Base-by-base conservation (phyloP, 148 eudicot genomes). In the Selenicereus undatus region DNA sequence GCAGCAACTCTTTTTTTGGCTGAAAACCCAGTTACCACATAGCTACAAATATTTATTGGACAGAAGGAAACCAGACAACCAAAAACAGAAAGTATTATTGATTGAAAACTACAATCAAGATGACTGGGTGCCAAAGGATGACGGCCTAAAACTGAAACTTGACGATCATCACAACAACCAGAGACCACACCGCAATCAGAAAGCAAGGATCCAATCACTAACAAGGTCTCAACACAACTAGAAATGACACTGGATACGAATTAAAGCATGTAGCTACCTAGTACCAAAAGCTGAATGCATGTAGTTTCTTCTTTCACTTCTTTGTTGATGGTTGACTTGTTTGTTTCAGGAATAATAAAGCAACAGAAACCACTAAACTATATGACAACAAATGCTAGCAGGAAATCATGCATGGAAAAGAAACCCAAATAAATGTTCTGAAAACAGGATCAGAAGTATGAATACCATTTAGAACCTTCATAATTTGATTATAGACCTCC, bases 381-480 rank as follows among this genome's bases (percentile, higher is more conserved):
- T 69, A 30, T 8, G 35, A 69, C 7, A 42, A 48, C n/a, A 65
- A 5, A 45, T 10, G 10, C 29, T 10, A 24, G 21, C 36, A 32
- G 64, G 12, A 29, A 72, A 45, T 2, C 20, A 30, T 24, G 11
- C 13, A 17, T 0, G 50, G 29, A 56, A 17, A 21, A 24, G 76
- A 36, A 58, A 24, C 0, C 20, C 42, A 21, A 66, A 54, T 22
- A 50, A 68, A 52, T 5, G 52, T 29, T 65, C 30, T 62, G 56
- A n/a, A 39, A 12, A 4, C 56, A 22, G 70, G 58, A 84, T 20
- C 0, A 12, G 58, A 52, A 43, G 74, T 56, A 45, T 45, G 50
- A 29, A 29, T 88, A 96, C 99, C 93, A 77, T 87, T 80, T 62
- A 96, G 75, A 82, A 96, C 90, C 29, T 82, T 79, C 87, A 91